Percentiles rank a stretch among this genome's conserved stretches.
These are phyloP conservation scores for Laburnicola sp. DNA, from an alignment of 2,329 filamentous ascomycete species.

Conservation along the genomic window DNA sequence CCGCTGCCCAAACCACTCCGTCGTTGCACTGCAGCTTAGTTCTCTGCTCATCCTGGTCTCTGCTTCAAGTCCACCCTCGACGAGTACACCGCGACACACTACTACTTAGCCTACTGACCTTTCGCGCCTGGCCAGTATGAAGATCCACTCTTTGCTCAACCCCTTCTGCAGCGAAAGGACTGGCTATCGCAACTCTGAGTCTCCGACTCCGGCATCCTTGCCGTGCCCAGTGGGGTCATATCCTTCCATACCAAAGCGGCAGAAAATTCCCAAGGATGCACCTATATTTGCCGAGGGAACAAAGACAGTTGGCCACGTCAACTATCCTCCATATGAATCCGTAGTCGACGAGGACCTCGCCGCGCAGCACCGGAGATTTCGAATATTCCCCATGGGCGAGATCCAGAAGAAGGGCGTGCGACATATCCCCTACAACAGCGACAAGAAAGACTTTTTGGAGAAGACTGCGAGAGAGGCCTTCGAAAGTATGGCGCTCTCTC, in stretches of 20 bases:
- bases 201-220: constrained; percentile 16
- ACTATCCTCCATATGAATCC: constrained; percentile 74
- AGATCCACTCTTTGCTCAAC: constrained; percentile 49
- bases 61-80: constrained; percentile 25
- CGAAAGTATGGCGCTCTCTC: constrained; percentile 64
- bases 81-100: constrained; percentile 20
- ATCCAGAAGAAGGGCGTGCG: constrained; percentile 53
- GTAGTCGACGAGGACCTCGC: constrained; percentile 57
- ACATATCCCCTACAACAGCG: constrained; percentile 92
- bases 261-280: constrained; percentile 68
- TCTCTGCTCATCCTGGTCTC: constrained; percentile 15
- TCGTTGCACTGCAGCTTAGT: constrained; percentile 31
- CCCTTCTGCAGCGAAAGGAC: constrained; percentile 28
- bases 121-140: constrained; percentile 29
- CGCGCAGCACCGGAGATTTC: constrained; percentile 63
- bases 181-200: constrained; percentile 18
- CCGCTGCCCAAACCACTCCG: constrained; percentile 17
- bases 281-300: constrained; percentile 62
- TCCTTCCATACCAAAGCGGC: constrained; percentile 35
- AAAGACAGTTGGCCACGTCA: constrained; percentile 66
- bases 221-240: constrained; percentile 12
- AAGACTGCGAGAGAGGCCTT: constrained; percentile 88
- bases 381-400: constrained; percentile 67
- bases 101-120: constrained; percentile 9
- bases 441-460: constrained; percentile 84